These are phyloP conservation scores for Trichosporon sp. DNA, from an alignment of 1,284 basidiomycete species.

Conservation along the genomic window DNA sequence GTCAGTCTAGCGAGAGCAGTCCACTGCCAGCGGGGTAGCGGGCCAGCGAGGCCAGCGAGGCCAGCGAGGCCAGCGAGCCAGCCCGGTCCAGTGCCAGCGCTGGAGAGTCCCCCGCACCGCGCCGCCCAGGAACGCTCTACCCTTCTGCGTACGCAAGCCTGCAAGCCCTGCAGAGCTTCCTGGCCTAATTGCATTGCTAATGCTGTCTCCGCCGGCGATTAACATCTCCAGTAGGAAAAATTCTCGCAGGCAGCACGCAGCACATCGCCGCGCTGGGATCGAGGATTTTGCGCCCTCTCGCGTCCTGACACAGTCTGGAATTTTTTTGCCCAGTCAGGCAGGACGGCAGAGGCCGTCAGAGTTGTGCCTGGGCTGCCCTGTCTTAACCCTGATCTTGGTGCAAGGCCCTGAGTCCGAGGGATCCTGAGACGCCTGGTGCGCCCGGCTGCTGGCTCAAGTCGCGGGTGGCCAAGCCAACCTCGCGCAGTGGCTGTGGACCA, in stretches of 20 bases:
- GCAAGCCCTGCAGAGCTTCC: not conserved
- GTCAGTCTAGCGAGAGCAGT: not conserved
- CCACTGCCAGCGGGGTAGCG: not conserved
- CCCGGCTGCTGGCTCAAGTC: not conserved
- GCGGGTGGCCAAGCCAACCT: not conserved
- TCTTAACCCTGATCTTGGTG: not conserved
- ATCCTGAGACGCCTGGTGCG: not conserved
- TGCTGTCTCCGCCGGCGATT: not conserved
- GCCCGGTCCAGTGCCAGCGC: no score
- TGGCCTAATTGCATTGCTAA: slow-evolving; percentile 1
- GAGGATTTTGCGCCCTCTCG: not conserved
- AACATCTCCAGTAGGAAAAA: not conserved
- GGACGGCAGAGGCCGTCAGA: not conserved
- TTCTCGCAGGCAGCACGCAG: not conserved
- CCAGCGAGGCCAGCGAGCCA: not conserved
- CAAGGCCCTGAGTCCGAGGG: not conserved
- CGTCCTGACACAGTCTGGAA: not conserved
- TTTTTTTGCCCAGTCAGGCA: not conserved
- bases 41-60: not conserved
- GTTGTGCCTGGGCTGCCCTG: not conserved
- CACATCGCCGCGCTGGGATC: not conserved
- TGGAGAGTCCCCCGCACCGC: no score
- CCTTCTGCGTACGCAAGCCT: not conserved
- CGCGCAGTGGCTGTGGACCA: not conserved
- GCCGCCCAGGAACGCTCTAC: not conserved